A percentile compares a stretch with the other conserved stretches of the same genome.
Conservation (phyloP, 495 filamentous ascomycete species). For the Sphaerosporella brunnea region DNA sequence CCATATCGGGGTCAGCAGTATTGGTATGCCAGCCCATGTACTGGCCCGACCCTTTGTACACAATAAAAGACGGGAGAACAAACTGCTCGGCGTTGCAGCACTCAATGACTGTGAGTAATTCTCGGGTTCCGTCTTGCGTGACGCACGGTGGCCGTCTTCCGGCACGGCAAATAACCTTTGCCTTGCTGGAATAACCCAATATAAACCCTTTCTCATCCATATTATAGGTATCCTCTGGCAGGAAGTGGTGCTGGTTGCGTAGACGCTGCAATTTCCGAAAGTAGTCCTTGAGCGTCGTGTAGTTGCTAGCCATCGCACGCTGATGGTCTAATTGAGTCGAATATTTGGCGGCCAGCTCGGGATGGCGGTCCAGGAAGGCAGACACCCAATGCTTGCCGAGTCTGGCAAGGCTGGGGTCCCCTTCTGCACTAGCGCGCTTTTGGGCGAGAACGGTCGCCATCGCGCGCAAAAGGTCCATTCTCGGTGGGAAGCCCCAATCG, state of each 20-base stretch:
- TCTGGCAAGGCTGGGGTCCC: neutral
- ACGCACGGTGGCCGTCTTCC: conserved; percentile 1
- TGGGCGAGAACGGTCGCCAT: conserved; percentile 1
- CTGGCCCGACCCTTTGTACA: conserved; percentile 3
- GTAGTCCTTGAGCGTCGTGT: neutral
- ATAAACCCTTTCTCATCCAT: no score
- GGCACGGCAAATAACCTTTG: conserved; percentile 7
- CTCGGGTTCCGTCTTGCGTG: no score
- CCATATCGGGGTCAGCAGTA: conserved; percentile 2
- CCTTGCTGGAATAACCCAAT: conserved; percentile 5
- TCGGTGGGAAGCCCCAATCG: conserved; percentile 5
- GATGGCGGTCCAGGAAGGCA: conserved; percentile 4
- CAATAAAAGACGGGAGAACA: neutral
- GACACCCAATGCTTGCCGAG: no score
- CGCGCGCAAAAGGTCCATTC: conserved; percentile 5
- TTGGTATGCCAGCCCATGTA: conserved; percentile 2
- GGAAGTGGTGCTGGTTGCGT: neutral
- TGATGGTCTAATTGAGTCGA: neutral
- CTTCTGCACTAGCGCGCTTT: neutral
- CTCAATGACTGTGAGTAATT: conserved; percentile 6
- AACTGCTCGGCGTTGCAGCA: neutral
- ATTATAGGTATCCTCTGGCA: conserved; percentile 5
- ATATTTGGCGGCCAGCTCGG: neutral
- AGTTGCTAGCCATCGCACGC: conserved; percentile 1
- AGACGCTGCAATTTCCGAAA: conserved; percentile 4